Evolutionary conservation across 1,284 basidiomycete genomes (phyloP).

Genomic region (Cryptococcus sp.): DNA sequence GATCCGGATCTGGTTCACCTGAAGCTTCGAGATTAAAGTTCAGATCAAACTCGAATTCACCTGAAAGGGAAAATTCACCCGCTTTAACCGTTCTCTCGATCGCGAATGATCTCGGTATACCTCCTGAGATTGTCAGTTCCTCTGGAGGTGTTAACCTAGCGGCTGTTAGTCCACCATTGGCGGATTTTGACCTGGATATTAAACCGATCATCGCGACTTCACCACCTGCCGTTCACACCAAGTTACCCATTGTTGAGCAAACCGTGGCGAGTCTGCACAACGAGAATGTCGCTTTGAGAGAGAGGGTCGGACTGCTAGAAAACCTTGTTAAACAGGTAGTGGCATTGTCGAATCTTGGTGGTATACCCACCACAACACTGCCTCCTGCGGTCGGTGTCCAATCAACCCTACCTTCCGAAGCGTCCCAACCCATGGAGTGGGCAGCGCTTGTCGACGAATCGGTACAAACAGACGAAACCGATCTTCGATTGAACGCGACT

Average conservation of each 20-base stretch:
- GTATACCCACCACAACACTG: conserved; percentile 6
- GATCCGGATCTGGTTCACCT: conserved; percentile 6
- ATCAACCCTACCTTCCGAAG: background rate
- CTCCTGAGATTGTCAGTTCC: conserved; percentile 26
- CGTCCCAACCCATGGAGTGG: conserved; percentile 16
- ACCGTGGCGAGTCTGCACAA: conserved; percentile 12
- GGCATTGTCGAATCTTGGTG: conserved; percentile 27
- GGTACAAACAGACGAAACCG: background rate
- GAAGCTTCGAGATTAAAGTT: conserved; percentile 3
- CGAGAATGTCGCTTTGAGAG: conserved; percentile 34
- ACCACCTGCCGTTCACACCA: background rate
- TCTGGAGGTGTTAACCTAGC: conserved; percentile 38
- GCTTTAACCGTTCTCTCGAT: conserved; percentile 31
- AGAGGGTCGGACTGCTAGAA: conserved; percentile 36
- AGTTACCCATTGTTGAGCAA: background rate
- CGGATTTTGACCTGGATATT: conserved; percentile 16
- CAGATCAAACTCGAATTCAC: background rate
- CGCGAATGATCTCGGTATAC: conserved; percentile 33
- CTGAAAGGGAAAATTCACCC: conserved; percentile 28
- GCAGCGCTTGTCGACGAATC: conserved; percentile 11
- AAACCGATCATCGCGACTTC: conserved; percentile 18
- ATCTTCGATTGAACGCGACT: conserved; percentile 18
- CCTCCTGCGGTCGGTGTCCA: background rate
- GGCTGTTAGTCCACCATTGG: conserved; percentile 34
- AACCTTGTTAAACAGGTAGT: conserved; percentile 41